Percentiles rank a stretch among this genome's conserved stretches.
phyloP scores from a whole-genome alignment of 305 asterid genomes.

The Fraxinus xanthoxyloides region DNA sequence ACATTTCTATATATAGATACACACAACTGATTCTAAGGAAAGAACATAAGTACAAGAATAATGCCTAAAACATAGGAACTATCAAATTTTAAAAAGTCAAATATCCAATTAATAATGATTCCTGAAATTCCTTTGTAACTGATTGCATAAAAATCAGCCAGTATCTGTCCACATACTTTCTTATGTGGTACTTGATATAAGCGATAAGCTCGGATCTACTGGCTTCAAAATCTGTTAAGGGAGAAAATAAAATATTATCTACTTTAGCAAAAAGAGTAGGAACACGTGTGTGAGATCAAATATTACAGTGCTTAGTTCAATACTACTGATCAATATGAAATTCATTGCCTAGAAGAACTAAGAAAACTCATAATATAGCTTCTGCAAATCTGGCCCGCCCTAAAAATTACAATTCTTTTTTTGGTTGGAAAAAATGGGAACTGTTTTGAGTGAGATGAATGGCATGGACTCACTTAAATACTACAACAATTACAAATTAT shows the following conservation, averaged over 20 bases:
- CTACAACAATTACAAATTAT: neutral
- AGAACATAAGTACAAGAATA: neutral
- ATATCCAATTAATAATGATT: neutral
- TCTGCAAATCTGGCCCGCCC: neutral
- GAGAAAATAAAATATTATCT: neutral
- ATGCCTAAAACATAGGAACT: neutral
- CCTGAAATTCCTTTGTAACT: neutral
- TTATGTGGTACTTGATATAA: neutral
- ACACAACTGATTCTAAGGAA: neutral
- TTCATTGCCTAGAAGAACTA: neutral
- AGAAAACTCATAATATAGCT: neutral
- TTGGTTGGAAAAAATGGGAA: neutral
- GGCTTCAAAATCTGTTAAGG: neutral
- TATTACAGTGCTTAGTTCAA: neutral
- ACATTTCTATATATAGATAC: neutral
- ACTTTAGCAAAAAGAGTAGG: neutral
- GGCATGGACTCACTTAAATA: neutral
- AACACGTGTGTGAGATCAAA: neutral
- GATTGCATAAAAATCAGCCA: neutral
- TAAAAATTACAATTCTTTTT: neutral
- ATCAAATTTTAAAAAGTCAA: neutral
- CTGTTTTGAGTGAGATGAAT: slow-evolving; percentile 1
- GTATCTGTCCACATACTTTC: neutral
- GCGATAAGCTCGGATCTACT: neutral
- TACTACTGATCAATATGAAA: neutral